These are phyloP conservation scores for Debaryomyces subglobosus DNA, from an alignment of 1,139 yeast species.

Conservation along the genomic window DNA sequence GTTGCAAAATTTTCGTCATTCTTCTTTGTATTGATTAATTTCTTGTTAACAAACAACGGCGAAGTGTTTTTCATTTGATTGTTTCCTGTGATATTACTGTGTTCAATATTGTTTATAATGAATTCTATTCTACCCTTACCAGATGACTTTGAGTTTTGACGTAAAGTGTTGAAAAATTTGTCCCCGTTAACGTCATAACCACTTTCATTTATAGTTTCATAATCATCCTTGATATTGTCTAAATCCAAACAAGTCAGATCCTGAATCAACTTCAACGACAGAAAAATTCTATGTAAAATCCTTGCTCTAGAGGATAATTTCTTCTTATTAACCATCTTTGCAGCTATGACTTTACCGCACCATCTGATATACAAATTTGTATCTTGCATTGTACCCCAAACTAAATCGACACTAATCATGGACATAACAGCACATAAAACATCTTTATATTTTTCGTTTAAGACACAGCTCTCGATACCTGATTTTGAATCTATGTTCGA, in stretches of 20 bases:
- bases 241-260: slow-evolving; percentile 66
- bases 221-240: slow-evolving; percentile 41
- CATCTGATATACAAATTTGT: slow-evolving; percentile 75
- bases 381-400: slow-evolving; percentile 91
- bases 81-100: slow-evolving; percentile 11
- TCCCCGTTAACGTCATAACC: slow-evolving; percentile 48
- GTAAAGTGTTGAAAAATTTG: slow-evolving; percentile 24
- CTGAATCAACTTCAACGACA: slow-evolving; percentile 74
- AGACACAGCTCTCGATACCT: slow-evolving; percentile 55
- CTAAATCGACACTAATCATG: slow-evolving; percentile 86
- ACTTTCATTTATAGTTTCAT: slow-evolving; percentile 30
- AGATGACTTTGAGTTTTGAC: slow-evolving; percentile 4
- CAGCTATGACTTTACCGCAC: slow-evolving; percentile 73
- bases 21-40: slow-evolving; percentile 45
- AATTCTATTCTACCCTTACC: slow-evolving; percentile 49
- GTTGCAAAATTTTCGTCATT: slow-evolving; percentile 67
- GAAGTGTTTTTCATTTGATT: slow-evolving; percentile 26
- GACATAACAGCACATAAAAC: slow-evolving; percentile 81
- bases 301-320: slow-evolving; percentile 75
- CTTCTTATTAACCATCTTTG: slow-evolving; percentile 68
- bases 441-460: slow-evolving; percentile 77
- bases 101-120: slow-evolving; percentile 38
- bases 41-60: slow-evolving; percentile 48
- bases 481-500: slow-evolving; percentile 35
- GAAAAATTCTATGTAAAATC: slow-evolving; percentile 75